A percentile compares a stretch with the other conserved stretches of the same genome.
phyloP scores from a whole-genome alignment of 208 protist species.

The Naegleria lovaniensis region DNA sequence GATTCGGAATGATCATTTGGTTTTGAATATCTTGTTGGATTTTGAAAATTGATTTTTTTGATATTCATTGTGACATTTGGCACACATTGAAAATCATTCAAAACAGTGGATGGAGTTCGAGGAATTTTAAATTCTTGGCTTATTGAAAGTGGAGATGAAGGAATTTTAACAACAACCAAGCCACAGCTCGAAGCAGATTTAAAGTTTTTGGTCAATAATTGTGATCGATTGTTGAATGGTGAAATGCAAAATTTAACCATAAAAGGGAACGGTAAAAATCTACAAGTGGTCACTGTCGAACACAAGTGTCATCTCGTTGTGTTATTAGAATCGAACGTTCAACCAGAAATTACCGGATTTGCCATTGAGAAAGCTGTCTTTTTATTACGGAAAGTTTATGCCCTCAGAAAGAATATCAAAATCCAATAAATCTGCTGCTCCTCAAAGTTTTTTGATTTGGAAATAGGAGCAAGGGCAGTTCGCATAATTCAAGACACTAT shows the following conservation, averaged over 20 bases:
- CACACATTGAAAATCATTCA: too few species aligned
- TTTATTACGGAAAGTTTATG: constrained; percentile 2
- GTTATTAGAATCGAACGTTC: not conserved
- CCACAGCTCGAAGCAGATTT: constrained; percentile 5
- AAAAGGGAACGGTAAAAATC: not conserved
- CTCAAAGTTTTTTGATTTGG: not conserved
- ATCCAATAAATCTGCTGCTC: not conserved
- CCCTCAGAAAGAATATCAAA: not conserved
- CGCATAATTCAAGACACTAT: too few species aligned
- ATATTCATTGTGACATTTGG: too few species aligned
- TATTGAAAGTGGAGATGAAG: not conserved
- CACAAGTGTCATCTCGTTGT: constrained; percentile 1
- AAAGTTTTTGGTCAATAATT: constrained; percentile 9
- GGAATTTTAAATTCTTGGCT: not conserved
- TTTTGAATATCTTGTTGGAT: too few species aligned
- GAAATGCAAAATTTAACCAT: constrained; percentile 1
- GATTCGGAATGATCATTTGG: too few species aligned
- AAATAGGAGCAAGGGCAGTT: too few species aligned
- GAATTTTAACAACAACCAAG: not conserved
- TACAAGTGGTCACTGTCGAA: not conserved
- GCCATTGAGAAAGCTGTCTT: not conserved
- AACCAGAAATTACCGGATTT: not conserved
- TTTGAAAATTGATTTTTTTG: too few species aligned
- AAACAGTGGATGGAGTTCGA: not conserved
- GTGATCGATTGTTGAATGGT: not conserved